These are phyloP conservation scores for Entoloma clypeatum DNA, from an alignment of 1,284 basidiomycete species.

Conservation along the genomic window DNA sequence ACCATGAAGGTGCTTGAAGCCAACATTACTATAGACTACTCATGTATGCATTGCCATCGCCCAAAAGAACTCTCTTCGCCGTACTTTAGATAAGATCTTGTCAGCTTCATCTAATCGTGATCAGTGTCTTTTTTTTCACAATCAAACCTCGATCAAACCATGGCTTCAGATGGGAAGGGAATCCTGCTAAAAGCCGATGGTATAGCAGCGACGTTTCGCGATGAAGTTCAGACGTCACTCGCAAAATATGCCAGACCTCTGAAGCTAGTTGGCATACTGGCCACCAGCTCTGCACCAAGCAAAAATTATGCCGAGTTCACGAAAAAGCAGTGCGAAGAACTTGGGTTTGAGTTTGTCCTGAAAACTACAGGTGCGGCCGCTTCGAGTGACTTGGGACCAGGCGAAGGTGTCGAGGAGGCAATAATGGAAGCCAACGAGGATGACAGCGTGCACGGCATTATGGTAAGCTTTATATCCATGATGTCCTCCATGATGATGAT, in stretches of 20 bases:
- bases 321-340: constrained; percentile 82
- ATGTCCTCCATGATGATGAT: background rate
- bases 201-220: constrained; percentile 64
- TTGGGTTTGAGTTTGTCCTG: constrained; percentile 87
- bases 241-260: constrained; percentile 44
- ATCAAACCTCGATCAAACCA: constrained; percentile 7
- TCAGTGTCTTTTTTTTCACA: background rate
- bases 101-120: background rate
- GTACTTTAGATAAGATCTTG: background rate
- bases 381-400: constrained; percentile 46
- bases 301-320: constrained; percentile 94
- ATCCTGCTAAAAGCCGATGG: constrained; percentile 72
- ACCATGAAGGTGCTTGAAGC: constrained; percentile 9
- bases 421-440: constrained; percentile 95
- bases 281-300: constrained; percentile 84
- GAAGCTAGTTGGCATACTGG: constrained; percentile 89
- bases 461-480: constrained; percentile 54
- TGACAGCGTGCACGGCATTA: constrained; percentile 85
- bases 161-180: constrained; percentile 50
- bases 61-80: background rate
- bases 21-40: background rate
- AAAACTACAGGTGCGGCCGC: constrained; percentile 68
- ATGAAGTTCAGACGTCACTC: constrained; percentile 58
- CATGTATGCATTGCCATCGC: background rate
- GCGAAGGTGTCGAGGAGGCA: constrained; percentile 84